Evolutionary conservation across 1,139 yeast genomes (phyloP).

Genomic region (Geotrichum reessii): DNA sequence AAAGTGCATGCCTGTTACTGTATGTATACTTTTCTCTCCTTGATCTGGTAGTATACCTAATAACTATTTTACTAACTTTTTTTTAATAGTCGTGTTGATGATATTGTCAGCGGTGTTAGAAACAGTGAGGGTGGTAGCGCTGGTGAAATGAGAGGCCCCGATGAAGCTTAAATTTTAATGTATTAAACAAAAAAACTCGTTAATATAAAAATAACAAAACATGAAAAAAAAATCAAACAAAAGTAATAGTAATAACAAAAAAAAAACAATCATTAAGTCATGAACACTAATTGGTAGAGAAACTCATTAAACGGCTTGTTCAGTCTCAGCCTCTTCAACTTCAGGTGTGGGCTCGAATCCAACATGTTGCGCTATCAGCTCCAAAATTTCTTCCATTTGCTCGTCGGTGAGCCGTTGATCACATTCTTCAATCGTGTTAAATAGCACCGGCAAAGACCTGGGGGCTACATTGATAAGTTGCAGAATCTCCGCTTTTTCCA

Average conservation of each 20-base stretch:
- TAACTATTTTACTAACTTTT: constrained; percentile 4
- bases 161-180: constrained; percentile 16
- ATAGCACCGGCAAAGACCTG: constrained; percentile 68
- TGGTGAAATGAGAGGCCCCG: constrained; percentile 25
- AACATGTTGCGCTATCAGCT: constrained; percentile 46
- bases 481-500: constrained; percentile 78
- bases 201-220: constrained; percentile 1
- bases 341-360: constrained; percentile 19
- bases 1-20: constrained; percentile 87
- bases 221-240: background rate
- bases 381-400: constrained; percentile 51
- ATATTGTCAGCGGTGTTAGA: constrained; percentile 93
- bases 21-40: constrained; percentile 5
- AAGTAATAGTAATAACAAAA: constrained; percentile 4
- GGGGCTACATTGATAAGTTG: constrained; percentile 82
- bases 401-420: constrained; percentile 71
- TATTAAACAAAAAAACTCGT: background rate
- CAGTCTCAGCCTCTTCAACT: constrained; percentile 8
- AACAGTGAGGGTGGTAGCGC: constrained; percentile 31
- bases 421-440: constrained; percentile 83
- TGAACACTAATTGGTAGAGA: background rate
- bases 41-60: background rate
- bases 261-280: background rate
- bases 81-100: constrained; percentile 65
- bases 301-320: background rate